Evolutionary conservation across 345 rosid genomes (phyloP), one percentile per base, ranked within the genome.

Genomic region (Arabidopsis suecica): DNA sequence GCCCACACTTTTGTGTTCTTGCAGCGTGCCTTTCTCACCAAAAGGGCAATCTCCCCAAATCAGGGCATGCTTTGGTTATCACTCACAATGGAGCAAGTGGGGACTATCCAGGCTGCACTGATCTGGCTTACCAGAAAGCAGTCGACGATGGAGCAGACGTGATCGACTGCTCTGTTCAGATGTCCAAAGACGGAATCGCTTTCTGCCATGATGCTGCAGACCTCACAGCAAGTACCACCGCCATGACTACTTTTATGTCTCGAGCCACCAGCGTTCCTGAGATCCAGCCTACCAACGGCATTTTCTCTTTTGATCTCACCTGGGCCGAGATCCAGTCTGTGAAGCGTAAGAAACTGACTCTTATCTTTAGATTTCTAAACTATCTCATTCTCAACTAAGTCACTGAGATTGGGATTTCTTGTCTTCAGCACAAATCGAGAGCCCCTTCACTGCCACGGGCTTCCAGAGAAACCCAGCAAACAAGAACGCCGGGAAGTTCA

Each of bases 61-160:
- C 60, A 68, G 94, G 74, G 47, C 56, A 71, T 14, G 59, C 86
- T 11, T 65, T 87, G 80, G 76, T 93, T 70, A 86, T 91, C 78
- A 61, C 86, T 60, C 91, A 88, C 75, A 88, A 89, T 47, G 98
- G 98, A 42, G 96, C 98, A 25, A 91, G 97, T 56, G 98, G 97
- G 11, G 72, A 74, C 42, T 86, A 88, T 76, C 87, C 98, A 10
- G 96, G 93, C 33, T 75, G 93, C 84, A 86, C 90, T 14, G 97
- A 94, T 75, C 79, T 86, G 50, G 93, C 97, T 61, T 94, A 94
- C 69, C 79, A 94, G 72, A 84, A 86, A 77, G 98, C 96, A 16
- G 74, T 91, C 0, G 75, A 69, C 1, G 97, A 91, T 70, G 98
- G 96, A 22, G 89, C 96, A 7, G 89, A 87, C 76, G 69, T 90